Conservation (phyloP, 768 basidiomycete species). For the Hortiboletus campestris region DNA sequence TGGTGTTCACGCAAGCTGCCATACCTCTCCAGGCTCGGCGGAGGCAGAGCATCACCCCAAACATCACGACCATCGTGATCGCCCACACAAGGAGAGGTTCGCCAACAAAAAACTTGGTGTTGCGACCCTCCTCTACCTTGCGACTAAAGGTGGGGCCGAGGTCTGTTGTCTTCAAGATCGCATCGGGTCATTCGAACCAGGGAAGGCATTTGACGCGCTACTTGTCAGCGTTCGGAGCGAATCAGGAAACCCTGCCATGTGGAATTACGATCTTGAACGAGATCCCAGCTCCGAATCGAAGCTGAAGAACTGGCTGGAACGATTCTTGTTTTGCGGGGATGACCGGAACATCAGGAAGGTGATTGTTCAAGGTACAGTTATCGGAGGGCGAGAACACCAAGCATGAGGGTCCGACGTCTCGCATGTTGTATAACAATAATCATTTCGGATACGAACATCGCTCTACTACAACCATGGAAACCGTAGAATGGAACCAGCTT, state of each 20-base stretch:
- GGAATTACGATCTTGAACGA: constrained; percentile 41
- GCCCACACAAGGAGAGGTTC: constrained; percentile 33
- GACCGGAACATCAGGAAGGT: constrained; percentile 80
- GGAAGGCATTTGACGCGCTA: constrained; percentile 91
- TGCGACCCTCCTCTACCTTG: constrained; percentile 80
- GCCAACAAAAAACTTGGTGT: constrained; percentile 65
- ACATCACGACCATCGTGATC: background rate
- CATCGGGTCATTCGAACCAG: constrained; percentile 74
- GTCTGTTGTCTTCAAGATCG: constrained; percentile 69
- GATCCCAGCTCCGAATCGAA: constrained; percentile 33
- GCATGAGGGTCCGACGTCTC: constrained; percentile 3
- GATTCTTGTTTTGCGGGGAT: constrained; percentile 85
- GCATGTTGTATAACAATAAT: constrained; percentile 4
- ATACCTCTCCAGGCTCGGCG: background rate
- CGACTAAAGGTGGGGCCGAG: constrained; percentile 87
- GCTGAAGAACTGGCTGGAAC: constrained; percentile 65
- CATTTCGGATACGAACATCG: background rate
- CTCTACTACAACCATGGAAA: background rate
- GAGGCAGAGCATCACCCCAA: background rate
- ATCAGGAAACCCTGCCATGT: constrained; percentile 55
- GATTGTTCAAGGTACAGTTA: constrained; percentile 75
- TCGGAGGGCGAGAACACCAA: constrained; percentile 64
- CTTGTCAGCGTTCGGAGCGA: constrained; percentile 58
- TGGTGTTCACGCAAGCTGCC: background rate
- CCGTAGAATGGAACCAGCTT: background rate